Base-by-base conservation (phyloP, 768 basidiomycete species). In the Suillus placidus region DNA sequence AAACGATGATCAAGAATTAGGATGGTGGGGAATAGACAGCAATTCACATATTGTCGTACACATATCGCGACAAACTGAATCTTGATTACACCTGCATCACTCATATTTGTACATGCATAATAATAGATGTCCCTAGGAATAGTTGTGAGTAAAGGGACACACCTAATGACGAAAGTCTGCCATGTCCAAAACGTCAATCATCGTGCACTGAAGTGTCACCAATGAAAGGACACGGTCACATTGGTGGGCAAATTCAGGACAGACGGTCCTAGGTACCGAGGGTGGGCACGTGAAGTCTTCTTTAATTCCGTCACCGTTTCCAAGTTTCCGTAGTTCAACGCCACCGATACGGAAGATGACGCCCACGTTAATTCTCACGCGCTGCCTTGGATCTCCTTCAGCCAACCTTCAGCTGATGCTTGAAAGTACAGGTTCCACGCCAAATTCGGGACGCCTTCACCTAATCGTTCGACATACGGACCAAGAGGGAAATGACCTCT, bases 21-120 rank as follows among this genome's bases (percentile, higher is more conserved):
- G 82, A 65, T 93, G 91, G 90, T 84, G 88, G 72, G 92, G 93
- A 7, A 72, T 94, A 43, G 90, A 92, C 64, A 82, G 84, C 9
- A 84, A 73, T 23, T 78, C 80, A 63, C 72, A 78, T 64, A 69
- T 85, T 34, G 66, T 72, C 30, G 69, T 80, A 42, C 68, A 68
- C 67, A 70, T 63, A 66, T 49, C 68, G 64, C 69, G 67, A n/a
- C 30, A 68, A 67, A 32, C 61, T 26, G 54, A 37, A 66, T 14
- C 26, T 32, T 51, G 42, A 66, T 56, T 66, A 43, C 37, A 49
- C 49, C 18, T 37, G 52, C 55, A 63, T 54, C 23, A 64, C 40
- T 12, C 42, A 18, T 34, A 20, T 38, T 47, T 51, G 23, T 32
- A 42, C 61, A 26, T 65, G 43, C 23, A 26, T 40, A 7, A 56